Evolutionary conservation across 805 yeast genomes (phyloP), one percentile per base, ranked within the genome.

Genomic region (Cyberlindnera americana): DNA sequence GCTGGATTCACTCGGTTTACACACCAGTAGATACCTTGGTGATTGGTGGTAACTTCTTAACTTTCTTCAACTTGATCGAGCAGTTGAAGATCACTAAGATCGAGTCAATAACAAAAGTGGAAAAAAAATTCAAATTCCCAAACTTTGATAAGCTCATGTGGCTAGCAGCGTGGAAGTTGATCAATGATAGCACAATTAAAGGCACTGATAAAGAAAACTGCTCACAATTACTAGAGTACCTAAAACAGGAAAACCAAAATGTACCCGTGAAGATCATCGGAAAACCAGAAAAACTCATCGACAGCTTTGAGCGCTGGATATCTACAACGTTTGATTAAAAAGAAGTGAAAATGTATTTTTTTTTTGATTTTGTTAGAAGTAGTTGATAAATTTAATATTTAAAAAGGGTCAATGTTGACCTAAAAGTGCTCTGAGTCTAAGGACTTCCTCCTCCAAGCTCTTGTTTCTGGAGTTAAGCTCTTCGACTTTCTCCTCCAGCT

Each of bases 1-100:
- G 96, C 0, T 89, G 95, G 95, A 88, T 89, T 35, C 96, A 89
- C 60, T 80, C 93, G 0, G 97, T 89, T 0, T 78, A 78, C 53
- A 88, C 96, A 0, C 91, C 95, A 0, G 64, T 66, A 13, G 95
- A 89, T 56, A 76, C 95, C 0, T 63, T 88, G 3, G 88, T 89
- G 3, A 75, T 89, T 40, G 96, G 96, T 3, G 97, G 97, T 0
- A 89, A 89, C 57, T 89, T 81, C 57, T 64, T 89, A 19, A 86
- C 95, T 1, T 56, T 78, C 29, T 62, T 75, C 39, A 81, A 81
- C 52, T 61, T 87, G 46, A 18, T 29, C 5, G 65, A 68, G 16
- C 95, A 89, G 55, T 55, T 86, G 27, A 66, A 65, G 34, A 72
- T 87, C 8, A 74, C 73, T 38, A 65, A 72, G 8, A 68, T 89